Evolutionary conservation across 1,284 basidiomycete species (phyloP).

Genomic region (Sphagnurus paluster): DNA sequence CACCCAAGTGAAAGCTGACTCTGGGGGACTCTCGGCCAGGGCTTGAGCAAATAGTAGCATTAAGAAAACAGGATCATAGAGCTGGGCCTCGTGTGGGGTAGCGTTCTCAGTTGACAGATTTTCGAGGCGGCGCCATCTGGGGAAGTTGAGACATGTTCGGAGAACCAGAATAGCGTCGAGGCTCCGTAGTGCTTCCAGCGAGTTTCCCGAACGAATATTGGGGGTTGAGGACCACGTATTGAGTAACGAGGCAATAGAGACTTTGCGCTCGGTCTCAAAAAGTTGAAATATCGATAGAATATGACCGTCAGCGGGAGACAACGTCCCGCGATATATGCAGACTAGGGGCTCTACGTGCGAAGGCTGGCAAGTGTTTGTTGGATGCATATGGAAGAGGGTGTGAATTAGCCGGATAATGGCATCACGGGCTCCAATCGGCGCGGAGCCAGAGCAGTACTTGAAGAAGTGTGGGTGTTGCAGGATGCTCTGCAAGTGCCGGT

Average conservation of each 20-base stretch:
- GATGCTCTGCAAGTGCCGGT: constrained; percentile 62
- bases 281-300: constrained; percentile 76
- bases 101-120: constrained; percentile 29
- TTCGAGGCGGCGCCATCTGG: constrained; percentile 52
- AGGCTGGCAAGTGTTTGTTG: constrained; percentile 79
- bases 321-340: constrained; percentile 71
- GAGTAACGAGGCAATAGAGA: constrained; percentile 64
- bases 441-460: constrained; percentile 33
- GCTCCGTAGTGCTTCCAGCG: constrained; percentile 66
- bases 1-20: constrained; percentile 77
- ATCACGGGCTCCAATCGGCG: constrained; percentile 34
- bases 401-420: constrained; percentile 57
- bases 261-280: constrained; percentile 74
- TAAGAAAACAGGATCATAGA: constrained; percentile 87
- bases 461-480: constrained; percentile 63
- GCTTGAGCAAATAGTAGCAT: constrained; percentile 68
- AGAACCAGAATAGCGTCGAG: constrained; percentile 74
- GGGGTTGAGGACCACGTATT: constrained; percentile 57
- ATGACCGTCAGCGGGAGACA: constrained; percentile 61
- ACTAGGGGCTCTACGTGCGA: constrained; percentile 79
- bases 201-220: constrained; percentile 41
- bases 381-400: constrained; percentile 71
- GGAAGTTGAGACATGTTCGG: constrained; percentile 74
- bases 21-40: constrained; percentile 55
- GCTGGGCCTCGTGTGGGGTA: constrained; percentile 31